These are phyloP conservation scores for Ilex paraguariensis DNA, from an alignment of 305 asterid species.

Conservation along the genomic window DNA sequence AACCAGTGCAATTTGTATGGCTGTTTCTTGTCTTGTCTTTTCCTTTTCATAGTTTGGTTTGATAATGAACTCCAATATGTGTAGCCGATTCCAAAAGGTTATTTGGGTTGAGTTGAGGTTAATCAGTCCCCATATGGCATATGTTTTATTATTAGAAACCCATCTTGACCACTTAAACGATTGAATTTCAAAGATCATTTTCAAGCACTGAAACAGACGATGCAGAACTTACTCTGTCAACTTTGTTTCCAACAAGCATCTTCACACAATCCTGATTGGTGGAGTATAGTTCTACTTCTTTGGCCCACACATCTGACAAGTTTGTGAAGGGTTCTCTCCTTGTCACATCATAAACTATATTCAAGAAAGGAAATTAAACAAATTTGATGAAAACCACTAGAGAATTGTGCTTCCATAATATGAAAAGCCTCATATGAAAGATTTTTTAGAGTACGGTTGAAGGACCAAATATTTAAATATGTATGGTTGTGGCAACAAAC, in stretches of 20 bases:
- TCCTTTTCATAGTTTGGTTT: background rate
- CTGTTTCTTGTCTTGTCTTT: too few relatives aligned
- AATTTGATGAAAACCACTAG: too few relatives aligned
- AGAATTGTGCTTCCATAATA: too few relatives aligned
- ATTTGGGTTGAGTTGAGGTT: too few relatives aligned
- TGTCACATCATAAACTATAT: conserved; percentile 86
- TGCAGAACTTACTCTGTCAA: conserved; percentile 58
- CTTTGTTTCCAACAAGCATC: conserved; percentile 98
- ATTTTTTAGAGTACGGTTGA: too few relatives aligned
- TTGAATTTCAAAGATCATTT: background rate
- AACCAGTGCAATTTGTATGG: too few relatives aligned
- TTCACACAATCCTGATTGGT: conserved; percentile 79
- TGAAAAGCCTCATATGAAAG: too few relatives aligned
- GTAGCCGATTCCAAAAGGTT: background rate
- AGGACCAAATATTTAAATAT: too few relatives aligned
- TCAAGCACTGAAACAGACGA: conserved; percentile 11
- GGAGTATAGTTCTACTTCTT: conserved; percentile 89
- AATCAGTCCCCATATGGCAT: too few relatives aligned
- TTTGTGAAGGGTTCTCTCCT: conserved; percentile 87
- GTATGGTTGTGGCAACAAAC: too few relatives aligned
- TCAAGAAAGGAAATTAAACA: background rate
- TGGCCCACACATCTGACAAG: conserved; percentile 91
- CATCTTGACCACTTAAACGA: background rate
- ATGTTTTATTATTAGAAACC: too few relatives aligned
- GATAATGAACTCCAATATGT: background rate